Evolutionary conservation across 1,284 basidiomycete species (phyloP).

Genomic region (Cutaneotrichosporon curvatum): DNA sequence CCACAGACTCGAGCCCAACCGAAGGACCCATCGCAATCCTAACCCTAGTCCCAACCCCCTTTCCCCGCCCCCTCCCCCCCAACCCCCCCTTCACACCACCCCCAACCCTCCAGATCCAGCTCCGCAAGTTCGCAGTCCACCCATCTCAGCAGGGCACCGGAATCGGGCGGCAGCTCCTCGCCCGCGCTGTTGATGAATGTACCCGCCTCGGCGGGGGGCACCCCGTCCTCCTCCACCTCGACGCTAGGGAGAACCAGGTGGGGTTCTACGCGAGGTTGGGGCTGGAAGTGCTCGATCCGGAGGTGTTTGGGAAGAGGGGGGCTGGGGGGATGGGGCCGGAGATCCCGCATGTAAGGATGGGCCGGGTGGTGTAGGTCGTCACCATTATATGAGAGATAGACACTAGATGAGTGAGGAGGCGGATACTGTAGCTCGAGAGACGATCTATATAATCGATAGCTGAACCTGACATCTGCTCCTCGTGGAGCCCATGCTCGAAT

Average conservation of each 20-base stretch:
- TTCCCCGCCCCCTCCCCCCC: too few relatives aligned
- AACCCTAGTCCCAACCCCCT: too few relatives aligned
- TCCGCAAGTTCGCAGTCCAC: conserved; percentile 30
- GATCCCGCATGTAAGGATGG: conserved; percentile 26
- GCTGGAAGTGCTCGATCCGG: conserved; percentile 17
- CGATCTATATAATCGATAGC: too few relatives aligned
- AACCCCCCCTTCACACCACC: background rate
- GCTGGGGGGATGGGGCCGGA: conserved; percentile 16
- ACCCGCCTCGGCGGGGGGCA: background rate
- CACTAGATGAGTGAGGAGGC: background rate
- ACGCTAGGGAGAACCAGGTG: conserved; percentile 20
- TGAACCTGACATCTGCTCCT: too few relatives aligned
- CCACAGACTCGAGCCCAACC: too few relatives aligned
- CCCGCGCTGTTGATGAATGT: background rate
- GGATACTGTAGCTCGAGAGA: too few relatives aligned
- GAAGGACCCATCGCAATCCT: too few relatives aligned
- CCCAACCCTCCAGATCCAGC: conserved; percentile 14
- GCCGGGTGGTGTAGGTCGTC: conserved; percentile 3
- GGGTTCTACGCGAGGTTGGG: conserved; percentile 25
- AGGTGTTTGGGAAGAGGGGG: conserved; percentile 20
- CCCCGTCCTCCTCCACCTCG: conserved; percentile 21
- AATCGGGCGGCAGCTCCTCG: conserved; percentile 18
- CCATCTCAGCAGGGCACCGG: conserved; percentile 20
- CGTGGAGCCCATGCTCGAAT: too few relatives aligned
- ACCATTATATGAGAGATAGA: too few relatives aligned